Conservation (phyloP, 2,329 filamentous ascomycete genomes). For the Cladobotryum mycophilum region DNA sequence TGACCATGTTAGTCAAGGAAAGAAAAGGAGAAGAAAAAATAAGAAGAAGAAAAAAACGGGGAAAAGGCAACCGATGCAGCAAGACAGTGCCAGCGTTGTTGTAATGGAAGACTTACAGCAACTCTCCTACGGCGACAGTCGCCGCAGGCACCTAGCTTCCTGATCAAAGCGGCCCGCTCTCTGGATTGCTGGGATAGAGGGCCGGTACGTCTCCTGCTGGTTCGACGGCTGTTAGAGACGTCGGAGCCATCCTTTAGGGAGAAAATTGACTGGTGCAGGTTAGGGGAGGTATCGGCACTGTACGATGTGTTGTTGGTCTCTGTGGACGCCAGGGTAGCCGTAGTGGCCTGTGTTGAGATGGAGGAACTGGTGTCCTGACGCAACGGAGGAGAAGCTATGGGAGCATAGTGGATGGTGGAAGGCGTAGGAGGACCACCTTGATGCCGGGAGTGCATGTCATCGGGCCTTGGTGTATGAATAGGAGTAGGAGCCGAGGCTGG, state of each 20-base stretch:
- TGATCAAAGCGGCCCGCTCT: slow-evolving; percentile 53
- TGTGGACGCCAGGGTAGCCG: slow-evolving; percentile 34
- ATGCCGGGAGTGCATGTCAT: slow-evolving; percentile 7
- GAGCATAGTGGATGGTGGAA: slow-evolving; percentile 14
- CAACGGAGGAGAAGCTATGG: slow-evolving; percentile 26
- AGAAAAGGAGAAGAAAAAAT: background rate
- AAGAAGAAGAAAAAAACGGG: slow-evolving; percentile 8
- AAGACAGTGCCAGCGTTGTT: background rate
- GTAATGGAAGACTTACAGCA: slow-evolving; percentile 42
- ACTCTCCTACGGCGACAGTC: slow-evolving; percentile 52
- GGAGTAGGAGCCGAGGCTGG: slow-evolving; percentile 12
- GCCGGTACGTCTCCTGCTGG: slow-evolving; percentile 53
- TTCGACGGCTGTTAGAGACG: slow-evolving; percentile 45
- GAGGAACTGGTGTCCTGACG: slow-evolving; percentile 49
- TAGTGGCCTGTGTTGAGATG: slow-evolving; percentile 45
- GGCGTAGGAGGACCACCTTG: slow-evolving; percentile 13
- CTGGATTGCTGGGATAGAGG: slow-evolving; percentile 52
- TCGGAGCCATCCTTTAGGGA: slow-evolving; percentile 50
- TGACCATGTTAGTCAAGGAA: background rate
- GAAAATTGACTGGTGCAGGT: slow-evolving; percentile 46
- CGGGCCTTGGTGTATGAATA: slow-evolving; percentile 10
- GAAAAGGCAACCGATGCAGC: background rate
- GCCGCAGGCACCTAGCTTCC: slow-evolving; percentile 52
- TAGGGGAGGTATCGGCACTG: slow-evolving; percentile 48
- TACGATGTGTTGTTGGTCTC: slow-evolving; percentile 47